These are phyloP conservation scores for Neurospora tetraspora DNA, from an alignment of 495 filamentous ascomycete species.

Conservation along the genomic window DNA sequence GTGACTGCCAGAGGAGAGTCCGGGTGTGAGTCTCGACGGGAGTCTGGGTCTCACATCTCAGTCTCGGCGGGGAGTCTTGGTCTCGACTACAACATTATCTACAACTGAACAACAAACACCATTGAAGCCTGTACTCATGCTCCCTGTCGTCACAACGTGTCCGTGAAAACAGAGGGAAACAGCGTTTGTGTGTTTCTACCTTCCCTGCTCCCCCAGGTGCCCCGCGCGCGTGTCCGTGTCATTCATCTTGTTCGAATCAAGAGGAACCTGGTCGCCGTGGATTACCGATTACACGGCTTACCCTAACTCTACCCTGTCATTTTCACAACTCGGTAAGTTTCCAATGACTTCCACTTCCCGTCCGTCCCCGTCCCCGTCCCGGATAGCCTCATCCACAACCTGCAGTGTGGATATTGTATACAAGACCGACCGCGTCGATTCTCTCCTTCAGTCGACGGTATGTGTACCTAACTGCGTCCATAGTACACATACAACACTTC, in stretches of 20 bases:
- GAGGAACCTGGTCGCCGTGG: neutral
- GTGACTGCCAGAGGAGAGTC: slow-evolving; percentile 11
- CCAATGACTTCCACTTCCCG: neutral
- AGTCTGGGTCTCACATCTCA: neutral
- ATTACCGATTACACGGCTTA: neutral
- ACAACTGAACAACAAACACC: neutral
- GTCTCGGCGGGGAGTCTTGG: neutral
- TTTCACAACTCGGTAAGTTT: neutral
- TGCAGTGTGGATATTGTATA: neutral
- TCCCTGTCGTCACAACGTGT: neutral
- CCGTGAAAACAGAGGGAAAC: neutral
- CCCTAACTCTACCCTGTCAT: neutral
- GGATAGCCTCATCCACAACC: neutral
- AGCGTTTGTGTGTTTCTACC: neutral
- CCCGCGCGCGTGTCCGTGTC: neutral
- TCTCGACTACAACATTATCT: neutral
- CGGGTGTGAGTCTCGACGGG: too few species aligned
- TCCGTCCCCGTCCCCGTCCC: neutral
- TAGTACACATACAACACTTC: neutral
- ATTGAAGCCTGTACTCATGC: neutral
- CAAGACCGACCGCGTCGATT: neutral
- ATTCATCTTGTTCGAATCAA: neutral
- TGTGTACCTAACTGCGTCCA: neutral
- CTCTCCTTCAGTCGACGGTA: neutral
- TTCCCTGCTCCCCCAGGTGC: neutral